Evolutionary conservation across 1,284 basidiomycete species (phyloP).

Genomic region (Stygiomarasmius scandens): DNA sequence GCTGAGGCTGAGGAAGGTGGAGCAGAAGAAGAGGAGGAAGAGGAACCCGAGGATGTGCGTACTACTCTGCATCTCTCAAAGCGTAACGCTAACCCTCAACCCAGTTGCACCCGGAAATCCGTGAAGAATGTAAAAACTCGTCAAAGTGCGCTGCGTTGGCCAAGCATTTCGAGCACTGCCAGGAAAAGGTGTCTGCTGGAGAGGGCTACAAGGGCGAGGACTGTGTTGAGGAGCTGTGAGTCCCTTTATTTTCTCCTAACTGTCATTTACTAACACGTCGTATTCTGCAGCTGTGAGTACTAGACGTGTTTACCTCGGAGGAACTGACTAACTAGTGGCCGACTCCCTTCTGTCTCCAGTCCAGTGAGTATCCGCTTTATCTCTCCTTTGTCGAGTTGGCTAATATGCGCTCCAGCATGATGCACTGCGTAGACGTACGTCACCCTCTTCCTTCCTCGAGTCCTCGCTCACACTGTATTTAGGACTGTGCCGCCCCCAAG

Average conservation of each 20-base stretch:
- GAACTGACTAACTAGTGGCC: neutral
- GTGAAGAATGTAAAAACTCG: slow-evolving; percentile 75
- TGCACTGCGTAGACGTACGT: slow-evolving; percentile 89
- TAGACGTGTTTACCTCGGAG: no score
- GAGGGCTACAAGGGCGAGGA: slow-evolving; percentile 87
- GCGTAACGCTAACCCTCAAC: neutral
- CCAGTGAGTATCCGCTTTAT: slow-evolving; percentile 54
- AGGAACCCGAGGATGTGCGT: slow-evolving; percentile 85
- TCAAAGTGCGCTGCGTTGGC: slow-evolving; percentile 71
- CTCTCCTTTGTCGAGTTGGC: slow-evolving; percentile 9
- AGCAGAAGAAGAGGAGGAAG: slow-evolving; percentile 48
- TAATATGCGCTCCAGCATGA: slow-evolving; percentile 56
- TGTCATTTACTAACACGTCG: no score
- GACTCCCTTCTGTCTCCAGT: slow-evolving; percentile 39
- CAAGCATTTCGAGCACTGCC: slow-evolving; percentile 90
- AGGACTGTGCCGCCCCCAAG: slow-evolving; percentile 82
- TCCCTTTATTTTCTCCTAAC: slow-evolving; percentile 23
- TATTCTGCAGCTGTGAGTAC: no score
- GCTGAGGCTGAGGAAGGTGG: slow-evolving; percentile 28
- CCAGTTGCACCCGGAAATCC: slow-evolving; percentile 67
- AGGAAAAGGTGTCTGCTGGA: slow-evolving; percentile 82
- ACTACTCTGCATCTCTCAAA: neutral
- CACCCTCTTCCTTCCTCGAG: neutral
- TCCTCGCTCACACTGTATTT: slow-evolving; percentile 12
- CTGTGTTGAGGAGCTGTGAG: slow-evolving; percentile 87